Base-by-base conservation (phyloP, 1,284 basidiomycete genomes). In the Ustilago vetiveriae region DNA sequence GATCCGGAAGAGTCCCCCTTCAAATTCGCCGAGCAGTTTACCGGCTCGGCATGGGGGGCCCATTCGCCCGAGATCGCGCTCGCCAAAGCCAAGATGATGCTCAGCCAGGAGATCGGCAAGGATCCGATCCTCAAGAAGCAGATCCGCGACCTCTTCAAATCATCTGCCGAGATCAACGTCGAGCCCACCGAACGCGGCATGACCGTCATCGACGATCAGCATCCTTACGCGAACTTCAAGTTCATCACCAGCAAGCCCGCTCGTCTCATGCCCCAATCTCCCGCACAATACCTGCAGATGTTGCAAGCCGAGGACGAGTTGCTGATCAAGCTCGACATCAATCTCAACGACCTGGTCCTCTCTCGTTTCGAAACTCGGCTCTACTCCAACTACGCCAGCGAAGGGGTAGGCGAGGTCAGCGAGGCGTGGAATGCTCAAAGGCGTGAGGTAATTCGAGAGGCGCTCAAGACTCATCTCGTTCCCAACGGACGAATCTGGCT, bases 161-260 rank as follows among this genome's bases (percentile, higher is more conserved):
- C 86, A 8, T 87, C 90, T 66, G 94, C 91, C 5, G 84, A 88
- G n/a, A 85, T 98, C 29, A 90, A 90, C 24, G 89, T 95, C 14
- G 85, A 87, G 39, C 94, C 95, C 0, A 98, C 96, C 0, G 94
- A 97, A 48, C 88, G 90, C 50, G 96, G 96, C n/a, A 85, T 91
- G 68, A 85, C 85, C 23, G 92, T 94, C 81, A 97, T 98, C 48
- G 91, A 94, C 76, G 89, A 94, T 70, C 88, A 90, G 73, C 91
- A 97, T 82, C 88, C 89, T 0, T 96, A 91, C 83, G 93, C 89
- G 80, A 94, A 89, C 74, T 98, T 98, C 88, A 98, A 98, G 85
- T 98, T 97, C 84, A 85, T 98, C 35, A 85, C 87, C 36, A 86
- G 90, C 73, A 98, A 98, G 82, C 90, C 88, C 10, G 86, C 92